Evolutionary conservation across 2,329 filamentous ascomycete genomes (phyloP).

Genomic region (Colletotrichum simmondsii): DNA sequence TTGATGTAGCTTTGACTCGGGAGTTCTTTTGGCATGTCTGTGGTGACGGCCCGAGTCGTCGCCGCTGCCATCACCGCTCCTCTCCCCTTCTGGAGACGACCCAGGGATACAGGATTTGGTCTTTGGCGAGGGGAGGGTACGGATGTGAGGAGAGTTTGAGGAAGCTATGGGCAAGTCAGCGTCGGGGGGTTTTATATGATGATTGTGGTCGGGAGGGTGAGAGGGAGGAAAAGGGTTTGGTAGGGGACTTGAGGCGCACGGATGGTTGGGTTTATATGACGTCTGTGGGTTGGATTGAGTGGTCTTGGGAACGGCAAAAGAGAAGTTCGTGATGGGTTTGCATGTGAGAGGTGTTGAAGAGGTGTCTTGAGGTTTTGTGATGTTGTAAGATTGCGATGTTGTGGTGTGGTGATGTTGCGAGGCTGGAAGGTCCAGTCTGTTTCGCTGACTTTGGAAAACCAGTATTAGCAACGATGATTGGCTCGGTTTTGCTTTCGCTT

Average conservation of each 20-base stretch:
- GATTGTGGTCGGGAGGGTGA: not conserved
- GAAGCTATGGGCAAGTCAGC: not conserved
- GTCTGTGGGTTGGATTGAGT: not conserved
- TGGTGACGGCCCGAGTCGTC: not conserved
- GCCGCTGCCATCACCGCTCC: too few species aligned
- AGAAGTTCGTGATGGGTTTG: too few species aligned
- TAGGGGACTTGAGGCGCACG: not conserved
- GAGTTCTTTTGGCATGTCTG: not conserved
- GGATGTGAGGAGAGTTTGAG: not conserved
- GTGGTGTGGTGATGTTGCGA: too few species aligned
- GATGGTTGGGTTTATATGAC: not conserved
- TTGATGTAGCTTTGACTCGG: not conserved
- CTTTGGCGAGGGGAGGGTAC: not conserved
- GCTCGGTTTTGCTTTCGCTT: too few species aligned
- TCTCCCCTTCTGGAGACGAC: too few species aligned
- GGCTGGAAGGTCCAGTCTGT: too few species aligned
- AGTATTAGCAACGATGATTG: too few species aligned
- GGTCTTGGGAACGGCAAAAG: fast-evolving
- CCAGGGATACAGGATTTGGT: not conserved
- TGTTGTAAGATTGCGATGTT: too few species aligned
- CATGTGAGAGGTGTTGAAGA: too few species aligned
- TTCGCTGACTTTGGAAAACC: too few species aligned
- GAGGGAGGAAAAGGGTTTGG: not conserved
- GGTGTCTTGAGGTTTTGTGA: too few species aligned
- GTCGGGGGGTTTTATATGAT: not conserved